phyloP scores from a whole-genome alignment of 2,329 filamentous ascomycete species.

The Phaeosphaeria sp. region DNA sequence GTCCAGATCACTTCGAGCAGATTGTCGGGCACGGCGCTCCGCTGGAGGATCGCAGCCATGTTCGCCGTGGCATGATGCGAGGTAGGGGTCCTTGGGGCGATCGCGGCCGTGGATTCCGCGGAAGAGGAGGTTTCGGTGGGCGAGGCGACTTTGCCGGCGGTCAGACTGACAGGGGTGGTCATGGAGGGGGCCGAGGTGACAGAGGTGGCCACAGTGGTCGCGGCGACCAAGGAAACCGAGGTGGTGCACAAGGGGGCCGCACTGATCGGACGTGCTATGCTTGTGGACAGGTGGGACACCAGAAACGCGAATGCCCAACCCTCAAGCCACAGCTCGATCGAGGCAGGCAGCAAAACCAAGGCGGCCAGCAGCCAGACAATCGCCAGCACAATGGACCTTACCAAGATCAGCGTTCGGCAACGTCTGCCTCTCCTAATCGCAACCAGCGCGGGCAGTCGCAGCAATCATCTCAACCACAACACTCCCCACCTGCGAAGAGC shows the following conservation, averaged over 20 bases:
- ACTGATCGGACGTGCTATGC: conserved; percentile 8
- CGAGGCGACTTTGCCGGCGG: conserved; percentile 33
- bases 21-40: conserved; percentile 51
- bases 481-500: conserved; percentile 22
- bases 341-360: conserved; percentile 28
- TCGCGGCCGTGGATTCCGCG: conserved; percentile 46
- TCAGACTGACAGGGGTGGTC: conserved; percentile 34
- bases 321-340: conserved; percentile 33
- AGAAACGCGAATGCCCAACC: conserved; percentile 21
- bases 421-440: conserved; percentile 36
- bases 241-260: conserved; percentile 7
- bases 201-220: conserved; percentile 13
- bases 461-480: conserved; percentile 21
- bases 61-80: conserved; percentile 42
- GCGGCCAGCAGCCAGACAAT: conserved; percentile 26
- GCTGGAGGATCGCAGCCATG: conserved; percentile 45
- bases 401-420: conserved; percentile 32
- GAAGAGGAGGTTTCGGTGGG: conserved; percentile 36
- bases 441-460: conserved; percentile 26
- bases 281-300: conserved; percentile 13
- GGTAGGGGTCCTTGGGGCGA: conserved; percentile 43
- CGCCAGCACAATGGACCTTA: conserved; percentile 26
- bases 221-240: conserved; percentile 21
- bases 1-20: conserved; percentile 55
- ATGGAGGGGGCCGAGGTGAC: conserved; percentile 32